These are phyloP conservation scores for Pouteria glomerata DNA, from an alignment of 148 eudicot genomes.

Conservation along the genomic window DNA sequence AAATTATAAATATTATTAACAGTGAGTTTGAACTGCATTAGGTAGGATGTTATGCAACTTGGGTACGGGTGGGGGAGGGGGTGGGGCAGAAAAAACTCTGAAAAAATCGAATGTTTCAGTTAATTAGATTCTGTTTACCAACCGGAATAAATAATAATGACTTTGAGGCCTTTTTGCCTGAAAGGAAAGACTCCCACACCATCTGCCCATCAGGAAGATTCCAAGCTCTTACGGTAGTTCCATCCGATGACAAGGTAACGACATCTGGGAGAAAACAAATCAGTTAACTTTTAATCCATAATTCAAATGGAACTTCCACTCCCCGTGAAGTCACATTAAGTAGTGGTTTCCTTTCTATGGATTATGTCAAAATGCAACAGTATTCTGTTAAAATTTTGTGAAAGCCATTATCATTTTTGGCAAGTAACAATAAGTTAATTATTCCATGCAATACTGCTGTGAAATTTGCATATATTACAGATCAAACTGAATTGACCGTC, in stretches of 20 bases:
- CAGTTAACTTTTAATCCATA: background rate
- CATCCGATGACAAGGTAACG: slow-evolving; percentile 75
- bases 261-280: slow-evolving; percentile 49
- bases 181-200: slow-evolving; percentile 90
- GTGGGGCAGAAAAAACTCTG: too few relatives aligned
- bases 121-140: slow-evolving; percentile 22
- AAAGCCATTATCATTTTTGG: background rate
- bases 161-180: slow-evolving; percentile 58
- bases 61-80: too few relatives aligned
- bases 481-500: too few relatives aligned
- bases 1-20: too few relatives aligned
- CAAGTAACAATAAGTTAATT: background rate
- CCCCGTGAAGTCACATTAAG: background rate
- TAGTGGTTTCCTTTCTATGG: background rate
- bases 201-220: slow-evolving; percentile 99
- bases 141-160: slow-evolving; percentile 67
- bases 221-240: slow-evolving; percentile 91
- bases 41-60: too few relatives aligned
- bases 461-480: background rate
- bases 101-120: background rate
- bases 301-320: background rate
- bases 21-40: too few relatives aligned
- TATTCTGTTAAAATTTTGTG: background rate
- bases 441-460: background rate
- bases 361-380: background rate